Evolutionary conservation across 768 basidiomycete species (phyloP).

Genomic region (Leccinum broughii): DNA sequence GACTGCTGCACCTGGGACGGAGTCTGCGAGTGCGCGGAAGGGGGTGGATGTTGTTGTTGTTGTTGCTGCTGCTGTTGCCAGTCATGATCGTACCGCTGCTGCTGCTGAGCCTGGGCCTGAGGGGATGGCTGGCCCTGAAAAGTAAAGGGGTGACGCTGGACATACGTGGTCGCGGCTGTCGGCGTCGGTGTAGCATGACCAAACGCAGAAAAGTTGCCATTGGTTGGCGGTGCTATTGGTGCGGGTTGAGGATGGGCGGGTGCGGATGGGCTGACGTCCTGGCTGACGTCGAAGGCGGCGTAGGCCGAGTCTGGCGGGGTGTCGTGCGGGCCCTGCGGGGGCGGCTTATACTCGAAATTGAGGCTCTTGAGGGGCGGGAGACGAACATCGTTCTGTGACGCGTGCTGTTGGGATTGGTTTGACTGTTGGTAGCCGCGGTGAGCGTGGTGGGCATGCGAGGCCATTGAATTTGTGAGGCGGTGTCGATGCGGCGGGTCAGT

Average conservation of each 20-base stretch:
- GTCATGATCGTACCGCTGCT: conserved; percentile 21
- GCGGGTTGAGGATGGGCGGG: not conserved
- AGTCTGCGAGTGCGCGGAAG: conserved; percentile 5
- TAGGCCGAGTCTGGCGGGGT: conserved; percentile 14
- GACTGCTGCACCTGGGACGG: conserved; percentile 20
- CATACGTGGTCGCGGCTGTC: conserved; percentile 20
- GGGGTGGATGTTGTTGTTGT: conserved; percentile 1
- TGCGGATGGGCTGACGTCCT: conserved; percentile 14
- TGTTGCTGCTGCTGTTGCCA: conserved; percentile 24
- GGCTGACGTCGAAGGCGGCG: conserved; percentile 21
- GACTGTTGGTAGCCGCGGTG: conserved; percentile 32
- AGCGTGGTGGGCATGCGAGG: conserved; percentile 39
- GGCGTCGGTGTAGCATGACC: conserved; percentile 27
- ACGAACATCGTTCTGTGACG: conserved; percentile 48
- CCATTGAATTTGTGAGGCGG: conserved; percentile 35
- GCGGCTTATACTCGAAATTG: conserved; percentile 53
- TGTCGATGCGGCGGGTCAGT: conserved; percentile 6
- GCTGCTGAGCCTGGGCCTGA: conserved; percentile 15
- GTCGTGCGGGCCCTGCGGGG: conserved; percentile 13
- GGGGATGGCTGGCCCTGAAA: conserved; percentile 20
- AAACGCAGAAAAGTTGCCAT: conserved; percentile 21
- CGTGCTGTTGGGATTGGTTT: conserved; percentile 36
- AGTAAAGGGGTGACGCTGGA: conserved; percentile 22
- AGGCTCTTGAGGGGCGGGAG: conserved; percentile 75
- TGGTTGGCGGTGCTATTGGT: conserved; percentile 6